Evolutionary conservation across 352 stramenopile genomes (phyloP).

Genomic region (Halophytophthora polymorphica): DNA sequence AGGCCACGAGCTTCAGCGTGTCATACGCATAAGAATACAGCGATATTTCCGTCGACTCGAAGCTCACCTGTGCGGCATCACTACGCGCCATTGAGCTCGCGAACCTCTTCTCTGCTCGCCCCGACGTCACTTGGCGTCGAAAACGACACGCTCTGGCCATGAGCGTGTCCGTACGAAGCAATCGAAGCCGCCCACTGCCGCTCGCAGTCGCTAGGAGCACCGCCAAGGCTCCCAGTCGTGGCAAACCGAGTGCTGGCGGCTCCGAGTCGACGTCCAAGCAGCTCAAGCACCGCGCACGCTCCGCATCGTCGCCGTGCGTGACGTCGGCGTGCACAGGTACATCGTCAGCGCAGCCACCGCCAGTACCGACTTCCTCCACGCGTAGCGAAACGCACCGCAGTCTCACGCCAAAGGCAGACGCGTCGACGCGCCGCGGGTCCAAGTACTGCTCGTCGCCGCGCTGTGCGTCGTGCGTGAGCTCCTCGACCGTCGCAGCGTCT

Average conservation of each 20-base stretch:
- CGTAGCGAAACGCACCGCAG: slow-evolving; percentile 8
- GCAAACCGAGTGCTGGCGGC: slow-evolving; percentile 5
- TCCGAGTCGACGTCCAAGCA: not conserved
- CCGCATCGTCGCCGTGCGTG: slow-evolving; percentile 12
- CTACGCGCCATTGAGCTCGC: no score
- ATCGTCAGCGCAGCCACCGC: slow-evolving; percentile 4
- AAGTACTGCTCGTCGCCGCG: slow-evolving; percentile 34
- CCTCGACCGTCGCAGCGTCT: not conserved
- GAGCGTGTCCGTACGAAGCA: no score
- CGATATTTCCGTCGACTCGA: no score
- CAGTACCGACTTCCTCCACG: slow-evolving; percentile 1
- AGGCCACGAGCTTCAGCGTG: no score
- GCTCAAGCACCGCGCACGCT: slow-evolving; percentile 11
- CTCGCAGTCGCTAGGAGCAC: slow-evolving; percentile 21
- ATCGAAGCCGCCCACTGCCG: not conserved
- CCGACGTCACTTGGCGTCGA: no score
- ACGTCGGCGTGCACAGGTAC: slow-evolving; percentile 3
- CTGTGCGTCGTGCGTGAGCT: slow-evolving; percentile 20
- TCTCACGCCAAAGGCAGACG: slow-evolving; percentile 1
- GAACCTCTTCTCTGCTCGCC: no score
- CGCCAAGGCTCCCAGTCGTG: slow-evolving; percentile 10
- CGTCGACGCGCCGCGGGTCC: slow-evolving; percentile 17
- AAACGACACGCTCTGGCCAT: no score
- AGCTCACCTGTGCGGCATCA: no score
- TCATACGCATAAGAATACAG: no score